A percentile compares a stretch with the other conserved stretches of the same genome.
phyloP scores from a whole-genome alignment of 129 eudicot species.

The Artemisia annua region DNA sequence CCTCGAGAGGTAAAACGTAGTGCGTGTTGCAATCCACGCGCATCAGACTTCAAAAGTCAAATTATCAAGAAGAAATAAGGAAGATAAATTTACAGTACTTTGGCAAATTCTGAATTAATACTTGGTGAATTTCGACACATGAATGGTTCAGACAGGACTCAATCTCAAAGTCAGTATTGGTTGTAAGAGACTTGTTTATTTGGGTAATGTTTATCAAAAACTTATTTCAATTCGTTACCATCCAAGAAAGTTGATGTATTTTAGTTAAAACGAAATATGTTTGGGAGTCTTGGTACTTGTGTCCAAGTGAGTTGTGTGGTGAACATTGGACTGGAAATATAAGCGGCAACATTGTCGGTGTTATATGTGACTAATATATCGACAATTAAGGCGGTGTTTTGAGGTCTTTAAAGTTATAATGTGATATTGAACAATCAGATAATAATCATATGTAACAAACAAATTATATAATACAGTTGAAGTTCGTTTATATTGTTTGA shows the following conservation, averaged over 20 bases:
- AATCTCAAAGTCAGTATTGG: constrained; percentile 51
- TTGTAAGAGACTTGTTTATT: not conserved
- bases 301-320: not conserved
- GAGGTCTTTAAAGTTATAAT: no score
- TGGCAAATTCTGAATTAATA: no score
- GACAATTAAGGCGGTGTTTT: no score
- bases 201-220: not conserved
- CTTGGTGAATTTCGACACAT: constrained; percentile 30
- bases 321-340: constrained; percentile 14
- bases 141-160: constrained; percentile 64
- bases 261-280: not conserved
- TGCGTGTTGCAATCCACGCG: no score
- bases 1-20: no score
- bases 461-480: no score
- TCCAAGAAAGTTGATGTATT: not conserved
- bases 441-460: no score
- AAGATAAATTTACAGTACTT: no score
- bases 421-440: no score
- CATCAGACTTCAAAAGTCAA: no score
- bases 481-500: no score
- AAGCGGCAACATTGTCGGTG: not conserved
- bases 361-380: not conserved
- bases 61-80: no score
- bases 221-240: not conserved
- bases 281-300: constrained; percentile 12